Evolutionary conservation across 306 rosid genomes (phyloP).

Genomic region (Chamaecrista fasciculata): DNA sequence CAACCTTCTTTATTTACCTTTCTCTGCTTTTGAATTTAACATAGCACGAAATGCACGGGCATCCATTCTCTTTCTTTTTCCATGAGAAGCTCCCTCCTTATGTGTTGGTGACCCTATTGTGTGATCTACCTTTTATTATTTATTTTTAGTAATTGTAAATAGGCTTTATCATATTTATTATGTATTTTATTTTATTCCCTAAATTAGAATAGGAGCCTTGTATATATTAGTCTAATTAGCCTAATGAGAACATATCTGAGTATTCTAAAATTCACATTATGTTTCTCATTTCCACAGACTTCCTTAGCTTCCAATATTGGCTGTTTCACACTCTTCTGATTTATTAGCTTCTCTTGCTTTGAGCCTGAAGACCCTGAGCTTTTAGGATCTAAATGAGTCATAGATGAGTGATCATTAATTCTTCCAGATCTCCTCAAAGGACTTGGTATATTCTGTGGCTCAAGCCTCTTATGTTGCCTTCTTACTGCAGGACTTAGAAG

Average conservation of each 20-base stretch:
- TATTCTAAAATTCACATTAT: too few species aligned
- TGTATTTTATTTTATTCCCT: too few species aligned
- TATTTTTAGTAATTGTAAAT: too few species aligned
- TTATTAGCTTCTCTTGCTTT: conserved; percentile 38
- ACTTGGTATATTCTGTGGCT: conserved; percentile 42
- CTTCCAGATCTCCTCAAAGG: conserved; percentile 62
- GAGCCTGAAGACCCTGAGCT: conserved; percentile 40
- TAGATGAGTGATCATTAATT: conserved; percentile 32
- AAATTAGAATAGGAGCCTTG: too few species aligned
- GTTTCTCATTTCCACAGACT: conserved; percentile 36
- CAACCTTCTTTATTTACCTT: conserved; percentile 17
- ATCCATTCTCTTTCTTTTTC: conserved; percentile 38
- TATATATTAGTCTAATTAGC: too few species aligned
- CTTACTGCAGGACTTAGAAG: conserved; percentile 30
- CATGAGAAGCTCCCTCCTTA: conserved; percentile 23
- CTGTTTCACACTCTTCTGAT: conserved; percentile 51
- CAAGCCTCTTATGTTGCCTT: conserved; percentile 43
- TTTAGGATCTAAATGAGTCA: conserved; percentile 48
- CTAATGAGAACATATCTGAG: too few species aligned
- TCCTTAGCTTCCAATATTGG: conserved; percentile 44
- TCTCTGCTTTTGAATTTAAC: conserved; percentile 28
- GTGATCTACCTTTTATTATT: too few species aligned
- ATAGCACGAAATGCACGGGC: conserved; percentile 45
- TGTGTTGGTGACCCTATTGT: too few species aligned
- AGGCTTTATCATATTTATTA: too few species aligned